These are phyloP conservation scores for Fomitiporia mediterranea DNA, from an alignment of 1,284 basidiomycete genomes.

Conservation along the genomic window DNA sequence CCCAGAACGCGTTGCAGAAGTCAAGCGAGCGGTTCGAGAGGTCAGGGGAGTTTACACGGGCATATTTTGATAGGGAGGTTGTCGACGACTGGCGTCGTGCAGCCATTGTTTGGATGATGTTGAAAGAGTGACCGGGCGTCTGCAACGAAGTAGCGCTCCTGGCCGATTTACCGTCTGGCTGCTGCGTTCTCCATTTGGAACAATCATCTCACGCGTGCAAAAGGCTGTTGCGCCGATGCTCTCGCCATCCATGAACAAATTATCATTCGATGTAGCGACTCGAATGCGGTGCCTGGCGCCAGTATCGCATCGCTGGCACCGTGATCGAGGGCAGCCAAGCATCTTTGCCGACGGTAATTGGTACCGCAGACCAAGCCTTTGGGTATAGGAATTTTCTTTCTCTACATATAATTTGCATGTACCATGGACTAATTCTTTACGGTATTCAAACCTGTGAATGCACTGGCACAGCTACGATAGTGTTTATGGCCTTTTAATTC, in stretches of 20 bases:
- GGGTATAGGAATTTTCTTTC: too few relatives aligned
- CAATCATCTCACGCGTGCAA: neutral
- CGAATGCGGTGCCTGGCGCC: too few relatives aligned
- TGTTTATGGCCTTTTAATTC: too few relatives aligned
- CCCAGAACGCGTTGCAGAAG: slow-evolving; percentile 99
- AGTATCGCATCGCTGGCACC: too few relatives aligned
- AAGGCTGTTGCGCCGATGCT: neutral
- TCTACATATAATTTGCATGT: too few relatives aligned
- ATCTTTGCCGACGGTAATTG: too few relatives aligned
- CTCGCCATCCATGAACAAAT: neutral
- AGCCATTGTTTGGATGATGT: slow-evolving; percentile 38
- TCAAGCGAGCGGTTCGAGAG: slow-evolving; percentile 54
- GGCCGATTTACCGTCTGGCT: neutral
- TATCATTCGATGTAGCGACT: too few relatives aligned
- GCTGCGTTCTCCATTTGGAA: neutral
- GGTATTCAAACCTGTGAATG: too few relatives aligned
- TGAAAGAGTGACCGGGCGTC: neutral
- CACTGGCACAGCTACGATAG: too few relatives aligned
- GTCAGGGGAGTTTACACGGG: slow-evolving; percentile 49
- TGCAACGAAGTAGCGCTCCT: neutral
- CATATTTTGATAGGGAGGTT: slow-evolving; percentile 66
- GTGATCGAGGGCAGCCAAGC: too few relatives aligned
- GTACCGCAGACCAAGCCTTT: too few relatives aligned
- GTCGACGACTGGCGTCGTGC: slow-evolving; percentile 69
- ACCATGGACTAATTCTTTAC: too few relatives aligned